Conservation (phyloP, 495 filamentous ascomycete genomes). For the Penicillium riverlandense region DNA sequence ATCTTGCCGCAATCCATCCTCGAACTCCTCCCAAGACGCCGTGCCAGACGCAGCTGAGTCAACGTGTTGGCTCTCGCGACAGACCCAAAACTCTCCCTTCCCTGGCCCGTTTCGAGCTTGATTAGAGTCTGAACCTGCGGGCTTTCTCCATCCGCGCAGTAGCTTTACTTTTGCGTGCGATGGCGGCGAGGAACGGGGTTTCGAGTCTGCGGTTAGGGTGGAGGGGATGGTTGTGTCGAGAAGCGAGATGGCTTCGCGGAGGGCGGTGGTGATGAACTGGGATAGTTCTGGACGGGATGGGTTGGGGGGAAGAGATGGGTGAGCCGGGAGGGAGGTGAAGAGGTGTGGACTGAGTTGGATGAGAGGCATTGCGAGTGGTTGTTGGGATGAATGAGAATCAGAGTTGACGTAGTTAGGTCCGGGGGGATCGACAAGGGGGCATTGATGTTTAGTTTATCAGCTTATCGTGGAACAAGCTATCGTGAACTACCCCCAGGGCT, state of each 20-base stretch:
- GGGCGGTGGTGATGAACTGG: slow-evolving; percentile 22
- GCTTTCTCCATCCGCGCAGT: slow-evolving; percentile 9
- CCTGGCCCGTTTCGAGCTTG: slow-evolving; percentile 18
- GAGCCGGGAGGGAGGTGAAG: slow-evolving; percentile 23
- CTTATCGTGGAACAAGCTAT: neutral
- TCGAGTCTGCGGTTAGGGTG: slow-evolving; percentile 16
- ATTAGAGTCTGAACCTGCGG: slow-evolving; percentile 37
- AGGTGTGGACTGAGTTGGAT: slow-evolving; percentile 21
- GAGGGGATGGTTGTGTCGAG: slow-evolving; percentile 33
- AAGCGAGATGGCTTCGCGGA: slow-evolving; percentile 52
- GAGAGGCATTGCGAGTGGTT: slow-evolving; percentile 12
- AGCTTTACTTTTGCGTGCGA: slow-evolving; percentile 14
- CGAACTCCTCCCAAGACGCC: slow-evolving; percentile 61
- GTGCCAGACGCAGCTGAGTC: slow-evolving; percentile 47
- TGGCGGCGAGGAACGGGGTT: slow-evolving; percentile 35
- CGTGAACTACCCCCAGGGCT: neutral
- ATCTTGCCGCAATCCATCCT: slow-evolving; percentile 45
- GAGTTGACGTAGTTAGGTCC: no score
- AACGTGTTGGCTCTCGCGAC: slow-evolving; percentile 55
- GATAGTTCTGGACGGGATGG: slow-evolving; percentile 10
- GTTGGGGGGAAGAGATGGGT: slow-evolving; percentile 16
- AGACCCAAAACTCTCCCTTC: slow-evolving; percentile 59
- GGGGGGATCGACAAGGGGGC: neutral
- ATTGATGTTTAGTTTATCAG: slow-evolving; percentile 1
- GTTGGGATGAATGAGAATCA: neutral